Base-by-base conservation (phyloP, 2,329 filamentous ascomycete genomes). In the Sordariomycetes sp. region DNA sequence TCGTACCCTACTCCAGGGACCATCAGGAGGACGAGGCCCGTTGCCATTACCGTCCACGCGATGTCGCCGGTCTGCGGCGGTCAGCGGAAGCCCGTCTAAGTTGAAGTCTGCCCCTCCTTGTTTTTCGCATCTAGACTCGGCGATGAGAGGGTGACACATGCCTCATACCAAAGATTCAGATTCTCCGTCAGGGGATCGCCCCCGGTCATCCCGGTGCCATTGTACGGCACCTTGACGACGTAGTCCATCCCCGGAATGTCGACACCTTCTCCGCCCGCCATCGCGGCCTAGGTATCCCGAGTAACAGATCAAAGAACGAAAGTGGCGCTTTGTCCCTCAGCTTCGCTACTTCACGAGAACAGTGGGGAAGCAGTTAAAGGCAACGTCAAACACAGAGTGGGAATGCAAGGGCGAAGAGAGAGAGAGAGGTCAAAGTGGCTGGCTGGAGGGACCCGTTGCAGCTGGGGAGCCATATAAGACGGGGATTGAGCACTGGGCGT, bases 31-130 rank as follows among this genome's bases (percentile, higher is more conserved):
- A 96, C 90, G 57, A 96, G 79, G 7, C 89, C 90, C 1, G 90
- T 91, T 32, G 88, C 79, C 22, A 83, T 87, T 64, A 96, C 83
- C 73, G 95, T 85, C 88, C 88, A 96, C 59, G 85, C 87, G 63
- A 95, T 88, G 74, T 96, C 89, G 68, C 90, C 90, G 60, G 86
- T 78, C 87, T 90, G 81, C 74, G 88, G 97, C 90, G 90, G 96
- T 83, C 95, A 90, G 80, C 97, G 97, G 70, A 97, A 43, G 37
- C 6, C 37, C 37, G 3, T n/a, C 3, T 43, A n/a, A 43, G 37
- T n/a, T 32, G 28, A 32, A 32, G 28, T 8, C 4, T 8, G 28
- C 28, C 28, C 8, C 28, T 32, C 28, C 8, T 8, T 32, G 8
- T 4, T 32, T 32, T 32, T 8, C 28, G 28, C 28, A 32, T 32